Evolutionary conservation across 805 yeast genomes (phyloP), one percentile per base, ranked within the genome.

Genomic region (Candida insectalens): DNA sequence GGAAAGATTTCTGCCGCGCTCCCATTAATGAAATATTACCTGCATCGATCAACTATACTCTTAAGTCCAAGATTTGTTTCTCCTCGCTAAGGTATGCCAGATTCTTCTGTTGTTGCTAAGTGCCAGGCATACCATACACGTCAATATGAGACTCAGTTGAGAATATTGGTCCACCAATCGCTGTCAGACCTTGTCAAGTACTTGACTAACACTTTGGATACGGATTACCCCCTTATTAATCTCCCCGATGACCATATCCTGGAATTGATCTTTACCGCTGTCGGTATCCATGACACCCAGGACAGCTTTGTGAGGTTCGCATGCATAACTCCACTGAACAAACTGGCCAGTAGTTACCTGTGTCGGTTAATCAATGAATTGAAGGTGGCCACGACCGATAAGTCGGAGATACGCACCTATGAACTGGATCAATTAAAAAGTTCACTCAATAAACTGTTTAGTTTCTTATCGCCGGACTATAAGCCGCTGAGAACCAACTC

Each of bases 31-130:
- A n/a, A n/a, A n/a, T n/a, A n/a, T n/a, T n/a, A n/a, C n/a, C n/a
- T n/a, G n/a, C n/a, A n/a, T n/a, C n/a, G n/a, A n/a, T n/a, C n/a
- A n/a, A n/a, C n/a, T n/a, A n/a, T n/a, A n/a, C n/a, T n/a, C n/a
- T n/a, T 17, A 9, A 37, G 26, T 25, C 40, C 36, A 27, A 43
- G 29, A 21, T 30, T 30, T 12, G 16, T 14, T 30, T 35, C 25
- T 12, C 25, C 27, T 19, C 14, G 8, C 10, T 13, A 19, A 25
- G 19, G 12, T 13, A 7, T 13, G 25, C 17, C 26, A 20, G 12
- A 19, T 16, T 12, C 19, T n/a, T 17, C 9, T 19, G 20, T 14
- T 17, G 25, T 19, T 29, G 23, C n/a, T n/a, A n/a, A n/a, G n/a
- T n/a, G n/a, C n/a, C n/a, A n/a, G n/a, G n/a, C n/a, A n/a, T n/a